Base-by-base conservation (phyloP, 352 stramenopile species). In the Albugo candida region DNA sequence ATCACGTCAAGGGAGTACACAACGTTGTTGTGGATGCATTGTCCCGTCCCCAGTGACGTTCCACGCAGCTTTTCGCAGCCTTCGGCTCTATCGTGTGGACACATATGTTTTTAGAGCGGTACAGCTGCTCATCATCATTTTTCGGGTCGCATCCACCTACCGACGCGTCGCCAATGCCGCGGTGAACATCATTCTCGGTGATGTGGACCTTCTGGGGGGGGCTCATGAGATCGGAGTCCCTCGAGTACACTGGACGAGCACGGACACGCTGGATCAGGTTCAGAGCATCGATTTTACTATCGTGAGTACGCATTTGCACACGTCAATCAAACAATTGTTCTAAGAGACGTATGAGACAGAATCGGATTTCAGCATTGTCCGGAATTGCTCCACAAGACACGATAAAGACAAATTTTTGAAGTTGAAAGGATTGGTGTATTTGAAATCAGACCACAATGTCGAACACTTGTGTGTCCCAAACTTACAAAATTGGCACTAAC, bases 21-120 rank as follows among this genome's bases (percentile, higher is more conserved):
- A 58, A 58, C 16, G 52, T 53, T 5, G 52, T 58, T 10, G 51
- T 42, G 2, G 52, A 58, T 38, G 52, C 52, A 13, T 38, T 58
- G 5, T 58, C 45, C 11, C 45, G 52, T 20, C 45, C 38, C 46
- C 47, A 24, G 38, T 43, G 38, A 3, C 3, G 17, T 31, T 10
- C 8, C 24, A 3, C 24, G 24, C 3, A 10, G 3, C 24, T 31
- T 31, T 31, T 31, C 24, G 24, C 24, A 31, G 24, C 24, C 8
- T 31, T 31, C 24, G 24, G 24, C 8, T 3, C 24, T 10, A 2
- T 13, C 14, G 5, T 13, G 40, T 51, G 27, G 39, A 53, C 14
- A 49, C 16, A 31, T 31, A 31, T 31, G 24, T 31, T 31, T 31
- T 31, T 14, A 31, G 8, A 3, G 8, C 3, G 24, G 24, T 31